A percentile compares a stretch with the other conserved stretches of the same genome.
Evolutionary conservation across 352 stramenopile genomes (phyloP).

Genomic region (Salisapilia sapeloensis): DNA sequence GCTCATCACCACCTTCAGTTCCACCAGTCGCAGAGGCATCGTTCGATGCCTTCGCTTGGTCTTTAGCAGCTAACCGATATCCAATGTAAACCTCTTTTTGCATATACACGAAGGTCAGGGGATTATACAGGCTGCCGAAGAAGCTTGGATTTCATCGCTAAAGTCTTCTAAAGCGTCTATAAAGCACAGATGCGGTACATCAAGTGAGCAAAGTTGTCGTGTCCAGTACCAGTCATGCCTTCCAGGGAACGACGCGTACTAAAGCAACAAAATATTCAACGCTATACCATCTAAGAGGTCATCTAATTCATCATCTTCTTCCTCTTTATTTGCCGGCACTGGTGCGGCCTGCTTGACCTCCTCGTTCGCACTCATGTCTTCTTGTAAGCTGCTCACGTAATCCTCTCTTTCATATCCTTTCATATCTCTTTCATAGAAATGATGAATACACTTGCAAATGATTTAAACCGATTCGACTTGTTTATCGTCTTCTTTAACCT

Average conservation of each 20-base stretch:
- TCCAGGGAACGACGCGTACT: not conserved
- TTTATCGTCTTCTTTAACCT: no score
- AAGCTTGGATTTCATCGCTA: conserved; percentile 33
- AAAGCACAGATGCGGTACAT: not conserved
- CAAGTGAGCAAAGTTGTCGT: conserved; percentile 1
- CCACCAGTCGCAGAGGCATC: conserved; percentile 30
- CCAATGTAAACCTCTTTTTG: conserved; percentile 1
- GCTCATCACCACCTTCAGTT: conserved; percentile 24
- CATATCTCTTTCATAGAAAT: no score
- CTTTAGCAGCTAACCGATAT: conserved; percentile 5
- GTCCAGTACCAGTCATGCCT: conserved; percentile 1
- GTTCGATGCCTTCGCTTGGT: conserved; percentile 18
- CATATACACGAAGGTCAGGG: not conserved
- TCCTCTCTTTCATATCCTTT: no score
- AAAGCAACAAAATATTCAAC: not conserved
- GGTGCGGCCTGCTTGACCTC: conserved; percentile 9
- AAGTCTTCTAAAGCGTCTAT: conserved; percentile 77
- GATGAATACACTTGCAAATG: no score
- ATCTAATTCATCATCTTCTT: conserved; percentile 60
- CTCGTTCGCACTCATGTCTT: conserved; percentile 9
- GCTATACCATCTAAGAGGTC: conserved; percentile 53
- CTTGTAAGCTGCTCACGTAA: no score
- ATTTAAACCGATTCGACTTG: no score
- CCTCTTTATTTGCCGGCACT: no score
- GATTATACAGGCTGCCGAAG: conserved; percentile 2